Conservation (phyloP, 2,329 filamentous ascomycete genomes). For the Fonsecaea monophora region DNA sequence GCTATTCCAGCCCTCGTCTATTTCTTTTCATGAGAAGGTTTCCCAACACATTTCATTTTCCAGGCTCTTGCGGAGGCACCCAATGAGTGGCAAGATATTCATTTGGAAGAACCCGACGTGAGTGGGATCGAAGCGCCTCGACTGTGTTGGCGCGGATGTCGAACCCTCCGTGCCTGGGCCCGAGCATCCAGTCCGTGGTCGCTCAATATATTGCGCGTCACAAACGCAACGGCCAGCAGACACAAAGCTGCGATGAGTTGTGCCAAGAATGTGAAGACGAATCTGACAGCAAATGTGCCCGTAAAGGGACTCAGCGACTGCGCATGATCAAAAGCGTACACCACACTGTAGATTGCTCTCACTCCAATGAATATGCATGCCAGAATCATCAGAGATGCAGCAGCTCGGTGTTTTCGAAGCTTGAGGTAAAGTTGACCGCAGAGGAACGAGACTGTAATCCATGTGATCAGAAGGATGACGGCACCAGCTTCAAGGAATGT, state of each 20-base stretch:
- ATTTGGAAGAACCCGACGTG: not conserved
- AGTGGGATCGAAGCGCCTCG: not conserved
- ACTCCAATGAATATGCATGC: slow-evolving; percentile 23
- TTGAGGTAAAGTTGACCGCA: slow-evolving; percentile 13
- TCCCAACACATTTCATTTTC: not conserved
- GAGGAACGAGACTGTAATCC: slow-evolving; percentile 9
- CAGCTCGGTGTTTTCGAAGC: not conserved
- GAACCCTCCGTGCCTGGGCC: not conserved
- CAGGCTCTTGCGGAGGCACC: not conserved
- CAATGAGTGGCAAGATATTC: not conserved
- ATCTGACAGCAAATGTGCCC: slow-evolving; percentile 22
- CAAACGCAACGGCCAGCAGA: slow-evolving; percentile 21
- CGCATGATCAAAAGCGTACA: slow-evolving; percentile 28
- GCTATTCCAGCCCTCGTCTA: not conserved
- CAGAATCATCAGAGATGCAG: slow-evolving; percentile 7
- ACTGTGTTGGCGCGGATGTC: not conserved
- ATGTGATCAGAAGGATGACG: slow-evolving; percentile 23
- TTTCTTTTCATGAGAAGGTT: not conserved
- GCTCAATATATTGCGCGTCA: slow-evolving; percentile 15
- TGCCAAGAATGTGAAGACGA: slow-evolving; percentile 22
- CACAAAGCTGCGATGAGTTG: slow-evolving; percentile 22
- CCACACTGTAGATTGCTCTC: slow-evolving; percentile 26
- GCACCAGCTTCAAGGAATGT: slow-evolving; percentile 20
- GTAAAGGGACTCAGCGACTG: slow-evolving; percentile 22
- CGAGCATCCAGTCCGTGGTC: not conserved